Evolutionary conservation across 306 rosid genomes (phyloP), one percentile per base, ranked within the genome.

Genomic region (Cicer judaicum): DNA sequence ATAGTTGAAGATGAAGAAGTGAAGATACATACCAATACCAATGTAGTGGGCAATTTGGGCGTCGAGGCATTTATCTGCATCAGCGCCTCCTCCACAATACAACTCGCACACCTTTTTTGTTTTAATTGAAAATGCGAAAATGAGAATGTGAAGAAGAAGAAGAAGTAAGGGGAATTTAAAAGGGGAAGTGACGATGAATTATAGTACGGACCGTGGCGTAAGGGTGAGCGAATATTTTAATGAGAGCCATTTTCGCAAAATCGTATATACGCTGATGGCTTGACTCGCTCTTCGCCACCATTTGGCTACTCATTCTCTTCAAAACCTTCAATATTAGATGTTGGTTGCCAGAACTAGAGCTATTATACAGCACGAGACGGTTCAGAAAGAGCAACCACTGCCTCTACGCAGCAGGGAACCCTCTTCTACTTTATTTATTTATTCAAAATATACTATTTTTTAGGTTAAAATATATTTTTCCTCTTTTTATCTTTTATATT

Each of bases 181-280:
- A 61, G 29, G 14, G 0, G 11, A 18, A 47, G 0, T 7, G 47
- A 38, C 2, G 14, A 12, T 6, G 2, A 42, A 15, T 24, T 12
- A 8, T n/a, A 47, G 4, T 21, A 84, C 86, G 34, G 10, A 80
- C 81, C 1, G 92, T 88, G 56, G 95, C 96, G 81, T 94, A 94
- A 1, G 99, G 99, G 64, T 92, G 97, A 75, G 87, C 81, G 85
- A 94, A 92, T 79, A 94, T 88, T 77, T 84, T 92, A 52, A 89
- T 80, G 48, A 94, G 90, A 56, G 95, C 96, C 57, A 83, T 78
- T 72, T 87, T 92, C 0, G 96, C 91, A 54, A 91, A 94, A 67
- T 94, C 99, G 70, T 86, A 86, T 68, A 92, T 91, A 8, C 95
- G 92, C 6, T 84, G 90, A 56, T 85, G 95, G 77, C 87, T 87